Evolutionary conservation across 768 basidiomycete genomes (phyloP).

Genomic region (Trametes cinnabarina): DNA sequence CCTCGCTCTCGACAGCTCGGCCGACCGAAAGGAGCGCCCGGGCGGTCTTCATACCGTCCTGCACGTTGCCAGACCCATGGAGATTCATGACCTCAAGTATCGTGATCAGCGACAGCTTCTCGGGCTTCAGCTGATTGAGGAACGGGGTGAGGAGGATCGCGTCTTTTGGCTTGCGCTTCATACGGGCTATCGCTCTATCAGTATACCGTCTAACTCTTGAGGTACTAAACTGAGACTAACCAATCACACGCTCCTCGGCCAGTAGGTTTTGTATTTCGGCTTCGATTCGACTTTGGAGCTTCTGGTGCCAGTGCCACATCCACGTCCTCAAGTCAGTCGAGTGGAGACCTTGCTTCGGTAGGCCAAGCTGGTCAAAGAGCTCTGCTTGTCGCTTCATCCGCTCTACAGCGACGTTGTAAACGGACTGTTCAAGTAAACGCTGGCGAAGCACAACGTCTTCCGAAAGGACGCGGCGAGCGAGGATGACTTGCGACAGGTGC

Average conservation of each 20-base stretch:
- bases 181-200: neutral
- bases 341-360: conserved; percentile 46
- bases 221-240: conserved; percentile 18
- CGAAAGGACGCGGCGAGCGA: conserved; percentile 61
- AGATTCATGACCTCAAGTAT: conserved; percentile 88
- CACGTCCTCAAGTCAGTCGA: conserved; percentile 58
- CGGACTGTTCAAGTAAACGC: conserved; percentile 79
- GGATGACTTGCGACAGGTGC: conserved; percentile 60
- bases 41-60: conserved; percentile 86
- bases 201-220: neutral
- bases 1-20: conserved; percentile 84
- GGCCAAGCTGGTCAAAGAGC: conserved; percentile 54
- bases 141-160: conserved; percentile 56
- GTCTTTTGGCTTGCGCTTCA: neutral
- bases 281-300: conserved; percentile 50
- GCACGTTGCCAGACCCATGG: conserved; percentile 71
- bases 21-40: conserved; percentile 79
- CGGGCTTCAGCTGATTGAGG: conserved; percentile 68
- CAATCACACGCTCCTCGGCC: conserved; percentile 33
- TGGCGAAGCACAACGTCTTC: conserved; percentile 74
- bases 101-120: conserved; percentile 82
- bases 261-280: conserved; percentile 50
- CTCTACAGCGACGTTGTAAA: conserved; percentile 77
- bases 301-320: conserved; percentile 87
- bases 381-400: conserved; percentile 65